Evolutionary conservation across 805 yeast species (phyloP), one percentile per base, ranked within the genome.

Genomic region (Saturnispora hagleri): DNA sequence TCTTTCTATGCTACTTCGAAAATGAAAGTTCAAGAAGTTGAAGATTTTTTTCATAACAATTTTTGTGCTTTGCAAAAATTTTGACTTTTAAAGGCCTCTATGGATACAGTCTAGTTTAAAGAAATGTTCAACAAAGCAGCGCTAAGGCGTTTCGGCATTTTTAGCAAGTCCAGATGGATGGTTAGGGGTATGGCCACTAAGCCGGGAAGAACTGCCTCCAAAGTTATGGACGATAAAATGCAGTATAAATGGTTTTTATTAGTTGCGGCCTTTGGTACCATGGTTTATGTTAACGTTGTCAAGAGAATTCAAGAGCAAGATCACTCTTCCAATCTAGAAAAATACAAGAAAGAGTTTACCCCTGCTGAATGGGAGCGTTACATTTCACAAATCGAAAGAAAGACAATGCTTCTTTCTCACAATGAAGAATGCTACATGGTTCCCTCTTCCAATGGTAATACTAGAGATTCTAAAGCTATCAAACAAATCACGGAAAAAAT

Each of bases 341-440:
- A 64, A 51, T 55, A 60, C 18, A 69, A 67, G 52, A 76, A 64
- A 38, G 63, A 76, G 6, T 77, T 71, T 55, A 68, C 73, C 15
- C 80, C 77, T 51, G 68, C 72, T 41, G 83, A 79, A 55, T 75
- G 78, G 73, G 65, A 59, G 36, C 56, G 63, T 59, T 58, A 76
- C 66, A 48, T 76, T 66, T 53, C 55, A 10, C 54, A 56, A 43
- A 64, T 63, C 44, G 67, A 64, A 54, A 58, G 68, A 48, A 69
- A 67, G 53, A 60, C 58, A 27, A 54, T 64, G 17, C 51, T 58
- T 7, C 65, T 69, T 47, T 63, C 58, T 38, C 42, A 53, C 7
- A 50, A 57, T 15, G 60, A 58, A 34, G 61, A 62, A 20, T 63
- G 66, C 47, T 67, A 60, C 44, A 51, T 67, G 13, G 62, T 66